phyloP scores from a whole-genome alignment of 2,329 filamentous ascomycete species.

The Aspergillus niger region DNA sequence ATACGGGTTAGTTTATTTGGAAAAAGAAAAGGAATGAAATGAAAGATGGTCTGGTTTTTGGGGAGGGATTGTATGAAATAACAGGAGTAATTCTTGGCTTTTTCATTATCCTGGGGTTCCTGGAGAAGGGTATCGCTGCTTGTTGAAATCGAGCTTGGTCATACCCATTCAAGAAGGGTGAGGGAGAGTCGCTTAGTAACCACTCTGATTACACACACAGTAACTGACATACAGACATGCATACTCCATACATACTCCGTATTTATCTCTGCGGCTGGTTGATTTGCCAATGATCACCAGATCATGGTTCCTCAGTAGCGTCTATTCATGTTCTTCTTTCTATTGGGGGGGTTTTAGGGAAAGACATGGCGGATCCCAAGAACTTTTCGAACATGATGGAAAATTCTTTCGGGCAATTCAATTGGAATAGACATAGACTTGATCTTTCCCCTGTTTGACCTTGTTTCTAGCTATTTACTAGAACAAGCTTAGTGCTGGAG shows the following conservation, averaged over 20 bases:
- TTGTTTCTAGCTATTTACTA: constrained; percentile 10
- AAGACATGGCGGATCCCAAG: neutral
- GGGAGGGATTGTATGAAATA: no score
- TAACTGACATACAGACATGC: no score
- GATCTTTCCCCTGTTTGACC: constrained; percentile 7
- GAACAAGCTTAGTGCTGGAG: constrained; percentile 3
- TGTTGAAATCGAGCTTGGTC: no score
- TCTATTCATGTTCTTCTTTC: no score
- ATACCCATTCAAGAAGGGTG: no score
- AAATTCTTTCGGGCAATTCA: neutral
- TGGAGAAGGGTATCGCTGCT: no score
- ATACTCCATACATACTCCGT: neutral
- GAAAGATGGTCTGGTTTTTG: neutral
- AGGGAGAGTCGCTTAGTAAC: no score
- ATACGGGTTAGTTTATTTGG: neutral
- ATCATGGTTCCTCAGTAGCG: no score
- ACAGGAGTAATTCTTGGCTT: no score
- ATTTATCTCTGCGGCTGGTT: neutral
- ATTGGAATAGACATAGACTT: neutral
- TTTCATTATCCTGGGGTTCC: no score
- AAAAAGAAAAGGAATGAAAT: no score
- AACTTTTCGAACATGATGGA: neutral
- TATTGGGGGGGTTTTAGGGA: neutral
- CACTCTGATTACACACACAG: no score
- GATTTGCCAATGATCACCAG: neutral